Evolutionary conservation across 2,329 filamentous ascomycete genomes (phyloP).

Genomic region (Zalaria obscura): DNA sequence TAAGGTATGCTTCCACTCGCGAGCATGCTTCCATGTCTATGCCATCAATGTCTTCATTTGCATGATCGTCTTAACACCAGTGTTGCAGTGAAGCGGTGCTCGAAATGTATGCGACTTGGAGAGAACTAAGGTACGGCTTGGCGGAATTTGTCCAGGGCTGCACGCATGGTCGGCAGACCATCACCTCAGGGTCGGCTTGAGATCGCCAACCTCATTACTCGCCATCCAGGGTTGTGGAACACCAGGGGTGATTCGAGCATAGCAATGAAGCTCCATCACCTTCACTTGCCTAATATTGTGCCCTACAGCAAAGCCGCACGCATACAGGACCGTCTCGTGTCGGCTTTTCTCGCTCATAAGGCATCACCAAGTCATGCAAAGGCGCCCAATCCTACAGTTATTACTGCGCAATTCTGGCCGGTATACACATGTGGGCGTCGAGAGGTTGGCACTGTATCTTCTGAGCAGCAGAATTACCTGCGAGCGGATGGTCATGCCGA

Average conservation of each 20-base stretch:
- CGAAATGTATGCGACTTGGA: too few species aligned
- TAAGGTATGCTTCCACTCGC: too few species aligned
- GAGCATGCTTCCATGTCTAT: too few species aligned
- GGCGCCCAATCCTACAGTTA: conserved; percentile 52
- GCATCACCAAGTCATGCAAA: conserved; percentile 23
- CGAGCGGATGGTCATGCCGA: conserved; percentile 34
- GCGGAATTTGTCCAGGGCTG: too few species aligned
- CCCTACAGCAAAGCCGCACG: conserved; percentile 40
- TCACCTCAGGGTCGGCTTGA: too few species aligned
- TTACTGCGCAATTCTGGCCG: conserved; percentile 70
- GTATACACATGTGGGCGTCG: conserved; percentile 86
- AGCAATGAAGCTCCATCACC: conserved; percentile 42
- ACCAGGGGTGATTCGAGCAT: not conserved
- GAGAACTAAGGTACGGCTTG: too few species aligned
- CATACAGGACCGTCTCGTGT: conserved; percentile 44
- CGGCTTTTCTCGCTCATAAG: conserved; percentile 47
- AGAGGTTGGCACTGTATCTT: conserved; percentile 41
- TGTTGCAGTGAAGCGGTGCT: too few species aligned
- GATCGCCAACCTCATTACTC: too few species aligned
- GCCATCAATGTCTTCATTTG: too few species aligned
- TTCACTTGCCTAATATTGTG: conserved; percentile 41
- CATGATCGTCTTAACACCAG: too few species aligned
- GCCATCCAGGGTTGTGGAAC: too few species aligned
- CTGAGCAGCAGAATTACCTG: conserved; percentile 28
- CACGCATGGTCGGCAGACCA: too few species aligned